Conservation (phyloP, 208 protist species). For the Leishmania guyanensis region DNA sequence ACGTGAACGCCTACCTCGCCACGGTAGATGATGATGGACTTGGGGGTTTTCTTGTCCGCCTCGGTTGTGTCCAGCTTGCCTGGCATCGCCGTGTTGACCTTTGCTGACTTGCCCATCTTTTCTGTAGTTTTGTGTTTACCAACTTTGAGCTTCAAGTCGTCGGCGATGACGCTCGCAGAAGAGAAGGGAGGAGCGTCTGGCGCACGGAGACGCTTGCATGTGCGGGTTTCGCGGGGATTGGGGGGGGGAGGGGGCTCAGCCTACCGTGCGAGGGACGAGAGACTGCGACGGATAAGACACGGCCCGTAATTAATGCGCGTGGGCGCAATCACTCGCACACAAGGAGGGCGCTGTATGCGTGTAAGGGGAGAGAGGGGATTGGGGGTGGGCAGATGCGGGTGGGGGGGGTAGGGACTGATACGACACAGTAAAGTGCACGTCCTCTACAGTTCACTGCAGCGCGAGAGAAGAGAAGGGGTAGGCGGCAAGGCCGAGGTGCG, state of each 20-base stretch:
- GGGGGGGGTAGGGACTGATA: neutral
- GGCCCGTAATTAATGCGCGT: neutral
- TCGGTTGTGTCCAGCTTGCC: constrained; percentile 87
- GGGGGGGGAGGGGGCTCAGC: neutral
- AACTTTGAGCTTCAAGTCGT: neutral
- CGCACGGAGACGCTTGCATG: neutral
- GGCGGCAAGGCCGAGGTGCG: neutral
- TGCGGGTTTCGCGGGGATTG: neutral
- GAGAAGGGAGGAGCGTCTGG: neutral
- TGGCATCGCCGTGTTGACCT: constrained; percentile 39
- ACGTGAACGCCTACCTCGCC: constrained; percentile 83
- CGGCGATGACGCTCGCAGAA: neutral
- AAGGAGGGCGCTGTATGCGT: neutral
- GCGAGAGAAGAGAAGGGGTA: neutral
- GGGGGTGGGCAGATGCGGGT: neutral
- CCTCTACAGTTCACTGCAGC: neutral
- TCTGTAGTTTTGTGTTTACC: neutral
- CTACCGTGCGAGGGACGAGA: neutral
- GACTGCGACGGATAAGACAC: neutral
- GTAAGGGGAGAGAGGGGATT: neutral
- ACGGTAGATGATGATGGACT: constrained; percentile 92
- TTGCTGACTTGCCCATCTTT: constrained; percentile 25
- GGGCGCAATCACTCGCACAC: neutral
- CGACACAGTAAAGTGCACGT: neutral
- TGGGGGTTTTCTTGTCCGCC: constrained; percentile 85